Evolutionary conservation across 345 rosid species (phyloP).

Genomic region (Acer saccharum): DNA sequence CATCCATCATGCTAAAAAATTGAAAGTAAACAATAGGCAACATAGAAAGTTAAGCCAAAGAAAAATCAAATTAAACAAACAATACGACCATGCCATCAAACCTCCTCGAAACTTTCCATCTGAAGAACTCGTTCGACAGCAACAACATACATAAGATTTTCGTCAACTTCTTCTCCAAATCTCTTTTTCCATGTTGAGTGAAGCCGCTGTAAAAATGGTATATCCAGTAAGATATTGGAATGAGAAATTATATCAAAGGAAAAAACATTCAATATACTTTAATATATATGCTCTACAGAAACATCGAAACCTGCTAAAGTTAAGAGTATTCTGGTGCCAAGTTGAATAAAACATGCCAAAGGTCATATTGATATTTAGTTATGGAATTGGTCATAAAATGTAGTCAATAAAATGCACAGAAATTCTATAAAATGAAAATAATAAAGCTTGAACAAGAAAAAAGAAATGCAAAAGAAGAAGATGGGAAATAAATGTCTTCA

Average conservation of each 20-base stretch:
- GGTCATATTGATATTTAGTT: not conserved
- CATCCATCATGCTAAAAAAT: not conserved
- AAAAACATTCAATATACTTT: not conserved
- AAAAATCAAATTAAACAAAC: not conserved
- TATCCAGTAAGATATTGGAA: not conserved
- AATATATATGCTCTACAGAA: not conserved
- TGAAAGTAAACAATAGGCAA: not conserved
- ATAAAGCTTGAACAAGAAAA: not conserved
- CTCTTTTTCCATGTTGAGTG: conserved; percentile 71
- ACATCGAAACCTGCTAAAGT: not conserved
- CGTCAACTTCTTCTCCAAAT: conserved; percentile 69
- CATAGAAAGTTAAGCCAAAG: not conserved
- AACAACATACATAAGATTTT: conserved; percentile 54
- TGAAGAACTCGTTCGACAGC: conserved; percentile 79
- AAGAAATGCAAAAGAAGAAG: not conserved
- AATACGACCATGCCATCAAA: conserved; percentile 17
- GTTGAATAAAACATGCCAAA: not conserved
- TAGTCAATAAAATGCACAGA: not conserved
- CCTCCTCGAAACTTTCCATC: conserved; percentile 91
- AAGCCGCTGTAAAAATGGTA: conserved; percentile 48
- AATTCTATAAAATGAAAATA: not conserved
- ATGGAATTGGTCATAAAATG: not conserved
- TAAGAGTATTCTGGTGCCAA: not conserved
- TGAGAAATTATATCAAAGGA: not conserved
- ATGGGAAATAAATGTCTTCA: not conserved